These are phyloP conservation scores for Paecilomyces fulvus DNA, from an alignment of 2,329 filamentous ascomycete genomes.

Conservation along the genomic window DNA sequence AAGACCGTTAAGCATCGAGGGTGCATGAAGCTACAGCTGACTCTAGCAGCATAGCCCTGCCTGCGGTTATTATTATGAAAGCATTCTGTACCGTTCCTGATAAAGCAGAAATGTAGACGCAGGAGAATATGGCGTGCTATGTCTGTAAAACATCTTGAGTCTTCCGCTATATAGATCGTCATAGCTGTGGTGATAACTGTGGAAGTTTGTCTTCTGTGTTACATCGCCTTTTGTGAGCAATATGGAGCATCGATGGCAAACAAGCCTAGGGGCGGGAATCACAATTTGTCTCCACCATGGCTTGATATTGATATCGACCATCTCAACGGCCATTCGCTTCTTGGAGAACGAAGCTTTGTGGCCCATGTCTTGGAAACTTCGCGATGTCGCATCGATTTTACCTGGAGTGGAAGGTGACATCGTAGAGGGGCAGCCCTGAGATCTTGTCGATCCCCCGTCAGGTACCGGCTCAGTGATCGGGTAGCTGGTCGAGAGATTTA, in stretches of 20 bases:
- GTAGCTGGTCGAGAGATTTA: neutral
- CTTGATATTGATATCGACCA: neutral
- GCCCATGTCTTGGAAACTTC: neutral
- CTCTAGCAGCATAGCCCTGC: neutral
- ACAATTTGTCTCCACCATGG: neutral
- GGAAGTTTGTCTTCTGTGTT: neutral
- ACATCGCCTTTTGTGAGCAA: neutral
- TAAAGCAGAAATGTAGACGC: neutral
- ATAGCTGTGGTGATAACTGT: neutral
- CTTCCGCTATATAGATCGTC: neutral
- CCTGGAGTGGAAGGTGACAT: neutral
- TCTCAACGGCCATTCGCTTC: neutral
- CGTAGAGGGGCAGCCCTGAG: neutral
- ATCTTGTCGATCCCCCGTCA: neutral
- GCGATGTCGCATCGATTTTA: neutral
- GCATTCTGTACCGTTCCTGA: neutral
- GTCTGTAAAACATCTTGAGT: neutral
- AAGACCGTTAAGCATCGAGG: neutral
- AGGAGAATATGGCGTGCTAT: neutral
- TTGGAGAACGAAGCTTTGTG: neutral
- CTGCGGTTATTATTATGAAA: neutral
- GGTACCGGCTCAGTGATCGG: neutral
- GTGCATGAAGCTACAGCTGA: neutral
- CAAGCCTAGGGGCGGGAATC: neutral
- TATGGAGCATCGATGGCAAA: neutral